Evolutionary conservation across 257 asterid species (phyloP).

Genomic region (Agastache rugosa): DNA sequence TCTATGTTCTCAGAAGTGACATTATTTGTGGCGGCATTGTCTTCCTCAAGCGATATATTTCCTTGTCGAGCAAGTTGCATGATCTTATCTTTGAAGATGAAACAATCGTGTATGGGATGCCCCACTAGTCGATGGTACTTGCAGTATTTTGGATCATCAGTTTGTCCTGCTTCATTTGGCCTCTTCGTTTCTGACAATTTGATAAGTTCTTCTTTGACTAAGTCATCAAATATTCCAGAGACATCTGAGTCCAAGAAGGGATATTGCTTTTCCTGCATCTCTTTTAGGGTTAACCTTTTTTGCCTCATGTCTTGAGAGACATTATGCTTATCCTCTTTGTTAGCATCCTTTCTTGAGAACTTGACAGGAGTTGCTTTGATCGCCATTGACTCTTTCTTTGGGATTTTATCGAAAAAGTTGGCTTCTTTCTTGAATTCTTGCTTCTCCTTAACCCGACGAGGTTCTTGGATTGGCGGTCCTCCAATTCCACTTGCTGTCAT

Average conservation of each 20-base stretch:
- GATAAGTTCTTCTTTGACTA: neutral
- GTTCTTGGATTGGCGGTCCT: neutral
- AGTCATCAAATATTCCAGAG: neutral
- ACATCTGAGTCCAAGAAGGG: no score
- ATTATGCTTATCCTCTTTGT: no score
- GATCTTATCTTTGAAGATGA: no score
- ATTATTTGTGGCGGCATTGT: no score
- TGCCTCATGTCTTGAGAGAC: neutral
- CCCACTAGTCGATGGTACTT: no score
- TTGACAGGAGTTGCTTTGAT: neutral
- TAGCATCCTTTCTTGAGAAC: neutral
- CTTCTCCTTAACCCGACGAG: neutral
- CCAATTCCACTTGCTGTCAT: neutral
- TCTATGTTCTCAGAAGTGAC: no score
- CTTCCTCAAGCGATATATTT: no score
- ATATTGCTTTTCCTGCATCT: no score
- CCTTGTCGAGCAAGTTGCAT: no score
- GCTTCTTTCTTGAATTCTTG: neutral
- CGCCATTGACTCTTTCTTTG: neutral
- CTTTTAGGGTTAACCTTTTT: neutral
- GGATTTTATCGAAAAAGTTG: neutral
- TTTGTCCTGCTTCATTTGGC: neutral
- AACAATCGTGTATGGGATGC: no score
- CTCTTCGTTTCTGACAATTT: neutral
- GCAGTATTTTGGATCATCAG: no score